Evolutionary conservation across 2,329 filamentous ascomycete genomes (phyloP).

Genomic region (Nannizziopsis barbatae): DNA sequence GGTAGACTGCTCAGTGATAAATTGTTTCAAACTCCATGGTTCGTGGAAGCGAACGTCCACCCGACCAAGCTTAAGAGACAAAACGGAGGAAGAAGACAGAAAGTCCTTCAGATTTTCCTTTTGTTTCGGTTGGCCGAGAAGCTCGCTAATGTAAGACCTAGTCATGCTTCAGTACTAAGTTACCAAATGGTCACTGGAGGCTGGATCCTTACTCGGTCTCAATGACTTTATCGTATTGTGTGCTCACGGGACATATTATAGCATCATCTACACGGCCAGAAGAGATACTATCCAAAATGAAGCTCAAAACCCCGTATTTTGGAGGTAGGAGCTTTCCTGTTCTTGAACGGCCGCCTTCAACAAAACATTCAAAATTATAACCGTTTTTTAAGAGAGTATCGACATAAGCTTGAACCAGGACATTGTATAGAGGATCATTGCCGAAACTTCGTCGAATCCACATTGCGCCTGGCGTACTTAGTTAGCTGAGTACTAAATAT

Average conservation of each 20-base stretch:
- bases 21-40: conserved; percentile 79
- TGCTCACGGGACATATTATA: conserved; percentile 89
- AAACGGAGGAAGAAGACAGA: conserved; percentile 73
- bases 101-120: conserved; percentile 90
- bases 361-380: conserved; percentile 94
- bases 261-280: conserved; percentile 81
- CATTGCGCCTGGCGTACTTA: conserved; percentile 55
- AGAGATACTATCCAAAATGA: conserved; percentile 79
- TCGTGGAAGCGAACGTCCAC: conserved; percentile 95
- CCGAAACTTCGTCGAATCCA: conserved; percentile 90
- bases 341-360: conserved; percentile 83
- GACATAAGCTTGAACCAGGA: conserved; percentile 91
- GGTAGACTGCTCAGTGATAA: conserved; percentile 64
- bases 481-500: background rate
- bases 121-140: conserved; percentile 86
- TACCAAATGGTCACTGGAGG: background rate
- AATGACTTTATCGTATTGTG: conserved; percentile 97
- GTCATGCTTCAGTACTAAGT: conserved; percentile 13
- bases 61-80: conserved; percentile 77
- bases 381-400: conserved; percentile 83
- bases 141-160: conserved; percentile 79
- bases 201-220: conserved; percentile 58
- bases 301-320: conserved; percentile 90
- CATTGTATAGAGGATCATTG: conserved; percentile 78
- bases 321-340: conserved; percentile 89